Conservation (phyloP, 192 early-diverging fungal genomes). For the Phlyctochytrium arcticum region DNA sequence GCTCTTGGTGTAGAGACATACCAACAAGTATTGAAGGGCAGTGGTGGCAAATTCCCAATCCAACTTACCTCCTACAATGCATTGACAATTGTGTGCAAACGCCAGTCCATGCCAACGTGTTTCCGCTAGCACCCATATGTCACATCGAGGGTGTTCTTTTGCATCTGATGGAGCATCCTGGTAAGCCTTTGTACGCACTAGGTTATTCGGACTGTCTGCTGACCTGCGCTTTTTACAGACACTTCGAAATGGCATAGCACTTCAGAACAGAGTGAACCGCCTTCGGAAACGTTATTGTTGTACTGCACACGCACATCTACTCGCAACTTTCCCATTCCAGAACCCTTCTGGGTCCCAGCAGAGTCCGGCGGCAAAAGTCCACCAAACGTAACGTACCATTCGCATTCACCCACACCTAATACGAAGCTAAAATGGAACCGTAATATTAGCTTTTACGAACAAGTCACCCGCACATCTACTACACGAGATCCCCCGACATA, state of each 20-base stretch:
- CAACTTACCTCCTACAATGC: slow-evolving; percentile 57
- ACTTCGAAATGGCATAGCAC: background rate
- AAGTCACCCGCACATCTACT: slow-evolving; percentile 57
- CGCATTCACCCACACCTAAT: too few relatives aligned
- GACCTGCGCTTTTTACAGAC: background rate
- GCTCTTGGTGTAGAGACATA: background rate
- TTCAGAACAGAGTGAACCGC: background rate
- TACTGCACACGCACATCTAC: slow-evolving; percentile 17
- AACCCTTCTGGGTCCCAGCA: slow-evolving; percentile 56
- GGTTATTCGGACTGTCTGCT: background rate
- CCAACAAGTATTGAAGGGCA: slow-evolving; percentile 12
- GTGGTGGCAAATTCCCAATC: slow-evolving; percentile 34
- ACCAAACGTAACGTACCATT: too few relatives aligned
- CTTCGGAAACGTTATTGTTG: slow-evolving; percentile 31
- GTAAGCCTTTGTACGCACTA: background rate
- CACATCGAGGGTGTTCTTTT: slow-evolving; percentile 22
- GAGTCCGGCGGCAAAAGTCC: too few relatives aligned
- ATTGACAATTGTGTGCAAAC: slow-evolving; percentile 53
- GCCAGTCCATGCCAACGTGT: slow-evolving; percentile 25
- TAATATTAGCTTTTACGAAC: background rate
- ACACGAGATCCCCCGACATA: slow-evolving; percentile 48
- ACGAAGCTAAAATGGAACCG: too few relatives aligned
- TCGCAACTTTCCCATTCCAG: slow-evolving; percentile 66
- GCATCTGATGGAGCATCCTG: slow-evolving; percentile 28
- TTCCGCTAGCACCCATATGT: slow-evolving; percentile 17